Evolutionary conservation across 805 yeast species (phyloP), one percentile per base, ranked within the genome.

Genomic region (Starmera caribaea): DNA sequence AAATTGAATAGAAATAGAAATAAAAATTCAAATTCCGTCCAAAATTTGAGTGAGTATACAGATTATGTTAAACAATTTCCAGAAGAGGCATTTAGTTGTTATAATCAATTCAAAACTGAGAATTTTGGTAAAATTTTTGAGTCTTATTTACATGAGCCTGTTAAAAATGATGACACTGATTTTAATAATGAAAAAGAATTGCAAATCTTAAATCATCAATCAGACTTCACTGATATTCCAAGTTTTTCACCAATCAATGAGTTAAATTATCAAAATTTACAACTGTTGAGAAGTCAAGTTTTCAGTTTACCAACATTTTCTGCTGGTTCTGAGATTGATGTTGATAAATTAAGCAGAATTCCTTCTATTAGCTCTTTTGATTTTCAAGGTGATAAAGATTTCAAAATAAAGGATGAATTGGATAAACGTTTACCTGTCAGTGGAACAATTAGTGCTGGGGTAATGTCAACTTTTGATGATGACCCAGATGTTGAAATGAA

Each of bases 211-310:
- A 16, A 31, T 15, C 16, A 13, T 17, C 13, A 31, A 10, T 13
- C 4, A 8, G 12, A 31, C 14, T 15, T 15, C 16, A 32, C 16
- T 11, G 35, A 40, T 8, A 24, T 41, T 11, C 49, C 47, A 6
- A 28, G 37, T 3, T 41, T 41, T 16, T 39, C 43, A 16, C 49
- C 50, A 13, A 37, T 45, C 9, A 43, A 47, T 33, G 49, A 47
- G 15, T 31, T 47, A 27, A 40, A 39, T 10, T 47, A 43, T 35
- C 47, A 47, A 15, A 42, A 38, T 10, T 41, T 47, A 27, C 41
- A 43, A 30, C 34, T 29, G 21, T 32, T 47, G 29, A 47, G 40
- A 30, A 15, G 37, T 10, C 38, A 37, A 30, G 16, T 40, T 33
- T 30, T 29, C 16, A 33, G 40, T 6, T 24, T 41, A 12, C 43